Percentiles rank a stretch among this genome's conserved stretches.
These are phyloP conservation scores for Tillandsia leiboldiana DNA, from an alignment of 176 grass and related monocot species.

Conservation along the genomic window DNA sequence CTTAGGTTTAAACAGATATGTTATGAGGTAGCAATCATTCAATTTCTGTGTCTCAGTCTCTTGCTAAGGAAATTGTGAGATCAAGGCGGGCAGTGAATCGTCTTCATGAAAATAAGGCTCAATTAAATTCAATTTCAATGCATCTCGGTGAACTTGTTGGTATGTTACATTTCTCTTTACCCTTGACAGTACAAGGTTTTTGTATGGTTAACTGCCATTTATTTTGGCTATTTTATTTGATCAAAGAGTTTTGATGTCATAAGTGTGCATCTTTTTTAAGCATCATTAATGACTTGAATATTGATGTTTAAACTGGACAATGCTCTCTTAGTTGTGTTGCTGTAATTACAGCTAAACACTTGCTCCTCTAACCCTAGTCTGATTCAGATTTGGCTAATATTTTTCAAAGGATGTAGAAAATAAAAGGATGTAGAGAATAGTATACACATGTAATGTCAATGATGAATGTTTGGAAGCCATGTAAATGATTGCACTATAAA, in stretches of 20 bases:
- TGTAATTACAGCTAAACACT: too few relatives aligned
- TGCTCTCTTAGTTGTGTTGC: too few relatives aligned
- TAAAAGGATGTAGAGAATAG: too few relatives aligned
- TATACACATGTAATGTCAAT: too few relatives aligned
- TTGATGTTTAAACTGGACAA: too few relatives aligned
- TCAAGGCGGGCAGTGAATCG: conserved; percentile 79
- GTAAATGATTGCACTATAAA: too few relatives aligned
- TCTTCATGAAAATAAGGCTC: conserved; percentile 88
- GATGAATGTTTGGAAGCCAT: too few relatives aligned
- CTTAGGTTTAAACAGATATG: neutral
- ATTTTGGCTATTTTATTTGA: neutral
- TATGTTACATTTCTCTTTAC: conserved; percentile 26
- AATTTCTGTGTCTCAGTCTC: conserved; percentile 20
- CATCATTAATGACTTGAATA: neutral
- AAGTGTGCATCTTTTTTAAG: neutral
- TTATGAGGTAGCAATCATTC: neutral
- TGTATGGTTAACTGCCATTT: neutral
- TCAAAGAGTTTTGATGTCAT: neutral
- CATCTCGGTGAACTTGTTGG: conserved; percentile 87
- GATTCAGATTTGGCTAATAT: too few relatives aligned
- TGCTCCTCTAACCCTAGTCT: too few relatives aligned
- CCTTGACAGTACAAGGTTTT: neutral
- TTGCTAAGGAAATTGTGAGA: conserved; percentile 74
- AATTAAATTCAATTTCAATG: conserved; percentile 89
- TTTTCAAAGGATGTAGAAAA: too few relatives aligned